Evolutionary conservation across 2,329 filamentous ascomycete genomes (phyloP).

Genomic region (Arthroderma sp.): DNA sequence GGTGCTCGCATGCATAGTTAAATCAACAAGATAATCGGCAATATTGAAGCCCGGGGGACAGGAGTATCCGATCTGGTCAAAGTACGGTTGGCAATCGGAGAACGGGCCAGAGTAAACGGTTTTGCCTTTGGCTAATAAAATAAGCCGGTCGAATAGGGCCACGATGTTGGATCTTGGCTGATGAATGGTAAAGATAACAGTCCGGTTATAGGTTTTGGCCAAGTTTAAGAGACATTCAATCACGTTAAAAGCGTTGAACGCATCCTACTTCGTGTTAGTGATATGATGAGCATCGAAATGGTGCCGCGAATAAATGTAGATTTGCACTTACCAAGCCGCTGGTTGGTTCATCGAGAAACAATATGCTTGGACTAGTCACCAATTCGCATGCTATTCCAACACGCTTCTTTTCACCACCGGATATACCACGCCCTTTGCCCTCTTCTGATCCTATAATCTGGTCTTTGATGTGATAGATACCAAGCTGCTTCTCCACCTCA

Average conservation of each 20-base stretch:
- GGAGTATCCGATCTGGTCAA: constrained; percentile 78
- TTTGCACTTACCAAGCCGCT: constrained; percentile 69
- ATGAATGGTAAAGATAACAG: constrained; percentile 96
- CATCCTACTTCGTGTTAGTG: constrained; percentile 41
- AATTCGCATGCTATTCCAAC: constrained; percentile 96
- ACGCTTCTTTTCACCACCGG: constrained; percentile 87
- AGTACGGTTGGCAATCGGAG: constrained; percentile 76
- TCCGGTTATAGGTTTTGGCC: constrained; percentile 92
- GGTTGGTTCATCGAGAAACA: constrained; percentile 94
- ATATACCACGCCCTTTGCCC: constrained; percentile 85
- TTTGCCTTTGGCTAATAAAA: constrained; percentile 76
- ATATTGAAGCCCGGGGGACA: constrained; percentile 98
- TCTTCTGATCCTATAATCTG: constrained; percentile 95
- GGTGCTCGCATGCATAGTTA: constrained; percentile 86
- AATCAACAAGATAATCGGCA: constrained; percentile 89
- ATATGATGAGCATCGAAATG: constrained; percentile 58
- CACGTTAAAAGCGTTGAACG: constrained; percentile 96
- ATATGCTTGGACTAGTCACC: constrained; percentile 90
- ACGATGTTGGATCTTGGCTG: constrained; percentile 97
- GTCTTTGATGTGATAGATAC: constrained; percentile 86
- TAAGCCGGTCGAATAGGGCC: constrained; percentile 85
- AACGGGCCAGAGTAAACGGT: constrained; percentile 93
- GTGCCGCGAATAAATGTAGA: constrained; percentile 59
- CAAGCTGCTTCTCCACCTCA: constrained; percentile 91
- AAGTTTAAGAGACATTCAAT: constrained; percentile 89